Evolutionary conservation across 805 yeast genomes (phyloP).

Genomic region (Saccharomycopsis fibuligera): DNA sequence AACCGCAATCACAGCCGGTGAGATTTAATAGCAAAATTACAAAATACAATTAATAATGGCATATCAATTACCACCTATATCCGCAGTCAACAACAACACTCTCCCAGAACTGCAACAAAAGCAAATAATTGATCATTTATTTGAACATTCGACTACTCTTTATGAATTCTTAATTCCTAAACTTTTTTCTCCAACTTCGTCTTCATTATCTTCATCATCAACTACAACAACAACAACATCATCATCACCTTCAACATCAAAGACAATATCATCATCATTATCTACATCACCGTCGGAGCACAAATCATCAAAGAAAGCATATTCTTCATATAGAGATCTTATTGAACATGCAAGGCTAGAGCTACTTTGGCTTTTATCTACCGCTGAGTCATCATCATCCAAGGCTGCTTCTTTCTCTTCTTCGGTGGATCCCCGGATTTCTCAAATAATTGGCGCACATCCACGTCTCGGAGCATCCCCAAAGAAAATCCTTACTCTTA

Average conservation of each 20-base stretch:
- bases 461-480: conserved; percentile 62
- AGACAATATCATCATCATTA: too few species aligned
- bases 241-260: too few species aligned
- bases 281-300: too few species aligned
- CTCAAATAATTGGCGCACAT: conserved; percentile 77
- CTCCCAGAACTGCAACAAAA: not conserved
- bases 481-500: conserved; percentile 30
- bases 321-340: conserved; percentile 32
- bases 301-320: conserved; percentile 3
- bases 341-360: conserved; percentile 40
- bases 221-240: too few species aligned
- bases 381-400: conserved; percentile 4
- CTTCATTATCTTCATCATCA: too few species aligned
- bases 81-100: not conserved
- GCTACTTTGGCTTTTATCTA: conserved; percentile 30
- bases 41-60: not conserved
- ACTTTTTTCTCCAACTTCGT: conserved; percentile 25
- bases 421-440: conserved; percentile 26
- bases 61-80: conserved; percentile 7
- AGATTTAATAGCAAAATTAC: too few species aligned
- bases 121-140: conserved; percentile 47
- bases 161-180: conserved; percentile 30
- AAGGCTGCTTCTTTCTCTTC: conserved; percentile 26
- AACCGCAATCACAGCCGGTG: too few species aligned
- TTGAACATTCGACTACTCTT: conserved; percentile 55